A percentile compares a stretch with the other conserved stretches of the same genome.
These are phyloP conservation scores for Cladosporium sp. DNA, from an alignment of 2,329 filamentous ascomycete species.

Conservation along the genomic window DNA sequence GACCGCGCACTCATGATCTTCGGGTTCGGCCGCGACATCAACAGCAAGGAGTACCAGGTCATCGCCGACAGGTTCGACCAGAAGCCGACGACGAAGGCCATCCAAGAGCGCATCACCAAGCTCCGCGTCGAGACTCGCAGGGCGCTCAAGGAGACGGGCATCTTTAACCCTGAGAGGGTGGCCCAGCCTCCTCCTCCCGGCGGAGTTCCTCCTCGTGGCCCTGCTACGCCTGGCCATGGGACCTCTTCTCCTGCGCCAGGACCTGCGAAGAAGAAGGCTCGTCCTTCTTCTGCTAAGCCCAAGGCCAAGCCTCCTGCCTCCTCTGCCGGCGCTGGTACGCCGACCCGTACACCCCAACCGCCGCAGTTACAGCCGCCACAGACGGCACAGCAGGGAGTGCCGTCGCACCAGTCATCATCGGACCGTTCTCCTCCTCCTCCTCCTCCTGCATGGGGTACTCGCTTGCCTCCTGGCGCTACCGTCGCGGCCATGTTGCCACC, in stretches of 20 bases:
- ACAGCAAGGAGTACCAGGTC: conserved; percentile 9
- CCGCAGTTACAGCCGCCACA: not conserved
- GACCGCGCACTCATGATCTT: conserved; percentile 25
- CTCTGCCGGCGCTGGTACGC: not conserved
- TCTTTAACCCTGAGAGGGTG: not conserved
- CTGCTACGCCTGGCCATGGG: not conserved
- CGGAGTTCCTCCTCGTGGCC: not conserved
- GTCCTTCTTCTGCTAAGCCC: not conserved
- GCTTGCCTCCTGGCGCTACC: not conserved
- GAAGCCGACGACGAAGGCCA: conserved; percentile 23
- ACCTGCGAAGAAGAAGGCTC: not conserved
- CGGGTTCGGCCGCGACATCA: conserved; percentile 21
- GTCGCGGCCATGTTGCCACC: not conserved
- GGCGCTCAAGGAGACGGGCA: conserved; percentile 7
- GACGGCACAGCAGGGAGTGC: not conserved
- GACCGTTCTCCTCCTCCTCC: not conserved
- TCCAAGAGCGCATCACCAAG: conserved; percentile 27
- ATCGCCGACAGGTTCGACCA: conserved; percentile 24
- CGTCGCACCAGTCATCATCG: not conserved
- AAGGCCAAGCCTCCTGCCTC: not conserved
- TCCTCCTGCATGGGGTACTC: not conserved
- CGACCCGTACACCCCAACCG: not conserved
- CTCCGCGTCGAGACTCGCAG: conserved; percentile 16
- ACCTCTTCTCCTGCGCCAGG: not conserved
- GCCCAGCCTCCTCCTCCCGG: not conserved